phyloP scores from a whole-genome alignment of 225 moss, liverwort and hornwort species.

The Neckera pumila region DNA sequence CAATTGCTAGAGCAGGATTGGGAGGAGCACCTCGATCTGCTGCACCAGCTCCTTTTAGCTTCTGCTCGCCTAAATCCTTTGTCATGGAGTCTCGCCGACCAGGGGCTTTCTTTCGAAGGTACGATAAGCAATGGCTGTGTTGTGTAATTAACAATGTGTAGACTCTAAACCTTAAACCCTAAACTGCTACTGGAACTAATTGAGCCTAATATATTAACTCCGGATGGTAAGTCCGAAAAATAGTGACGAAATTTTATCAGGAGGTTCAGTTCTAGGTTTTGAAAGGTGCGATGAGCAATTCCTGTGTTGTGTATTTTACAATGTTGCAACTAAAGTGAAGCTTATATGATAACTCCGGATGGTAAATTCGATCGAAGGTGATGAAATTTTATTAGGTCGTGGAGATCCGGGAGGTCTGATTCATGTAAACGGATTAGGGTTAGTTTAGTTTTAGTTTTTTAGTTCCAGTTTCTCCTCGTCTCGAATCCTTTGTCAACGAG shows the following conservation, averaged over 20 bases:
- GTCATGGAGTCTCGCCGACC: conserved; percentile 13
- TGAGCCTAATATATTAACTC: neutral
- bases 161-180: neutral
- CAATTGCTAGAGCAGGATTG: neutral
- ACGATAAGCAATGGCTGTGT: neutral
- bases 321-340: neutral
- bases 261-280: neutral
- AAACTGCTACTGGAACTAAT: neutral
- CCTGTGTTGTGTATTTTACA: neutral
- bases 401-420: neutral
- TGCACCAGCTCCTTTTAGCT: neutral
- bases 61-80: conserved; percentile 17
- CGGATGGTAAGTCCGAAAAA: neutral
- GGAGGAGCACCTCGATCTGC: conserved; percentile 11
- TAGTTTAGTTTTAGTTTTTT: neutral
- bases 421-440: neutral
- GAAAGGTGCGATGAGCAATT: neutral
- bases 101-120: conserved; percentile 25
- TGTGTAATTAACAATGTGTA: neutral
- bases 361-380: neutral
- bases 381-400: neutral
- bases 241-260: neutral
- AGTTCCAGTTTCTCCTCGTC: neutral
- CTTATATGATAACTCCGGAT: neutral
- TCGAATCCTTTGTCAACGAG: neutral